Conservation (phyloP, 2,329 filamentous ascomycete genomes). For the Hypoxylon sp. region DNA sequence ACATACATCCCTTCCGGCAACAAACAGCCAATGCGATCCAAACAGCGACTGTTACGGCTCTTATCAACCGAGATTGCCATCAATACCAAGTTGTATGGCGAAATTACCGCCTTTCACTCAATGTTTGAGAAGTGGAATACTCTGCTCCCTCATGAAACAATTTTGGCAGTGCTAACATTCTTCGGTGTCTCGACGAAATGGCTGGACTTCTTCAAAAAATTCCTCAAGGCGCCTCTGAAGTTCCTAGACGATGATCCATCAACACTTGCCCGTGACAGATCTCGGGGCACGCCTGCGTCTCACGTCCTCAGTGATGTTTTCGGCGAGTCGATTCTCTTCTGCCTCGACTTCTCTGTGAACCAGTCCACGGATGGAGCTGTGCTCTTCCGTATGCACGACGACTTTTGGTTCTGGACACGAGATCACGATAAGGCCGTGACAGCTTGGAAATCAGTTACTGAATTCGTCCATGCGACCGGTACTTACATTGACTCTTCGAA, state of each 20-base stretch:
- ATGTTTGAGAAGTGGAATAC: slow-evolving; percentile 61
- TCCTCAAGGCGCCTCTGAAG: slow-evolving; percentile 69
- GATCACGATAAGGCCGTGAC: slow-evolving; percentile 64
- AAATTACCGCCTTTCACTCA: slow-evolving; percentile 61
- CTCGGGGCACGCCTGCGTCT: slow-evolving; percentile 69
- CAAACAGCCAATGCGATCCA: slow-evolving; percentile 57
- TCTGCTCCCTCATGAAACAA: slow-evolving; percentile 66
- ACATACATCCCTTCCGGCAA: slow-evolving; percentile 24
- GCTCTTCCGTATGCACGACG: slow-evolving; percentile 73
- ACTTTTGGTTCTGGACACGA: slow-evolving; percentile 75
- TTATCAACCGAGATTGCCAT: slow-evolving; percentile 62
- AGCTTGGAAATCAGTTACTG: slow-evolving; percentile 69
- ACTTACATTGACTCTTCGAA: slow-evolving; percentile 67
- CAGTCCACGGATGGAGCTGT: slow-evolving; percentile 64
- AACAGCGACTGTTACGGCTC: slow-evolving; percentile 63
- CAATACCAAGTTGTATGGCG: slow-evolving; percentile 59
- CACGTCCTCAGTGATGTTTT: slow-evolving; percentile 71
- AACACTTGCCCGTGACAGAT: slow-evolving; percentile 59
- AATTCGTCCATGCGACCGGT: slow-evolving; percentile 68
- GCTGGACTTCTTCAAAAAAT: slow-evolving; percentile 70
- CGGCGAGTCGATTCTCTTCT: slow-evolving; percentile 72
- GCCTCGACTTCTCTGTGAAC: slow-evolving; percentile 74
- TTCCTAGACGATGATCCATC: slow-evolving; percentile 66
- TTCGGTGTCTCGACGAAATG: slow-evolving; percentile 69
- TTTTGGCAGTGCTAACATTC: slow-evolving; percentile 68